A percentile compares a stretch with the other conserved stretches of the same genome.
These are phyloP conservation scores for Tuber magnatum DNA, from an alignment of 495 filamentous ascomycete genomes.

Conservation along the genomic window DNA sequence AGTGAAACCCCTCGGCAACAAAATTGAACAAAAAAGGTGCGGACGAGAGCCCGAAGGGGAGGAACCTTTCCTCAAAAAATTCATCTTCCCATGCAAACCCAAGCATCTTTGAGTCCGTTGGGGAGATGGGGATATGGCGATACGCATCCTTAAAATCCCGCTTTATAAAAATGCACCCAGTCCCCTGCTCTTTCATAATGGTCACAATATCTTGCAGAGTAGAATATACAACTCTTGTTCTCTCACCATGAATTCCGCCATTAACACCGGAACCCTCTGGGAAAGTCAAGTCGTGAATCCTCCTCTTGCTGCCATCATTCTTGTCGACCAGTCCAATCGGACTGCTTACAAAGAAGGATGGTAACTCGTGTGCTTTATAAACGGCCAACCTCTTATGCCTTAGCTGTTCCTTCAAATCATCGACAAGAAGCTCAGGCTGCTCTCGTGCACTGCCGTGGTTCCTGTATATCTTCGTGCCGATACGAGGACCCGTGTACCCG, in stretches of 20 bases:
- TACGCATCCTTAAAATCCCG: constrained; percentile 23
- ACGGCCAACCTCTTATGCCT: not conserved
- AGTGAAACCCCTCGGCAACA: constrained; percentile 17
- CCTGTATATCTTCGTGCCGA: not conserved
- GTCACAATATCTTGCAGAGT: not conserved
- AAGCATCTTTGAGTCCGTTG: constrained; percentile 14
- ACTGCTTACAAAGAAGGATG: not conserved
- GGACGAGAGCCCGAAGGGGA: constrained; percentile 22
- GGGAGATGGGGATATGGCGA: constrained; percentile 18
- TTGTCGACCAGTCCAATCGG: constrained; percentile 8
- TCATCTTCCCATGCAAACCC: constrained; percentile 14
- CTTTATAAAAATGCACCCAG: constrained; percentile 8
- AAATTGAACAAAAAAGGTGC: constrained; percentile 16
- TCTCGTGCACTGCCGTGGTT: not conserved
- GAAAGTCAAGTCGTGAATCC: not conserved
- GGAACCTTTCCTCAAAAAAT: constrained; percentile 16
- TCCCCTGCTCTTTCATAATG: constrained; percentile 5
- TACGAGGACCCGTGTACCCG: not conserved
- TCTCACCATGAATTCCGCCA: not conserved
- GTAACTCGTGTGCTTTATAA: not conserved
- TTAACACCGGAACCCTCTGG: not conserved
- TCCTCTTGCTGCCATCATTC: constrained; percentile 1
- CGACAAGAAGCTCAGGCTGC: not conserved
- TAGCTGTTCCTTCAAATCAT: not conserved
- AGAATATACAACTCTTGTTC: not conserved